Conservation (phyloP, 805 yeast genomes). For the Allodekkera sacchari region DNA sequence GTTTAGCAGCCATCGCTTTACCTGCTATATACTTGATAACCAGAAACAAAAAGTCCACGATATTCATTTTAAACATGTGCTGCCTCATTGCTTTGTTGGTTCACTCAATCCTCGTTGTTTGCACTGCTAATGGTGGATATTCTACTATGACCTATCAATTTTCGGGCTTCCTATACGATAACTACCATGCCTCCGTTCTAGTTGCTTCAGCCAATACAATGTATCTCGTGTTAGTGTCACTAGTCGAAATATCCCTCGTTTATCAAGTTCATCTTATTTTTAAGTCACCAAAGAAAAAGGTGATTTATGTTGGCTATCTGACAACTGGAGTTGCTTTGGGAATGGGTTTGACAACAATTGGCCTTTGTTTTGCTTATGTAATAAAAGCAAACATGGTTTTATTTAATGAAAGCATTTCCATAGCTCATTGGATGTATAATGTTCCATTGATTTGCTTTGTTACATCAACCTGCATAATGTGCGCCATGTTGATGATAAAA, state of each 20-base stretch:
- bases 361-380: constrained; percentile 49
- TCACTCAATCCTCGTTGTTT: constrained; percentile 53
- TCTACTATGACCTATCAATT: constrained; percentile 38
- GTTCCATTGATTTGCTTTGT: constrained; percentile 59
- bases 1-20: constrained; percentile 42
- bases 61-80: constrained; percentile 64
- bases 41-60: constrained; percentile 51
- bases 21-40: constrained; percentile 40
- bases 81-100: constrained; percentile 49
- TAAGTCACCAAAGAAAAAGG: constrained; percentile 37
- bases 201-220: constrained; percentile 57
- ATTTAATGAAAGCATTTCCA: constrained; percentile 13
- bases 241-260: constrained; percentile 57
- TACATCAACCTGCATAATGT: constrained; percentile 55
- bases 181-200: constrained; percentile 31
- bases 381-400: constrained; percentile 32
- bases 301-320: constrained; percentile 30
- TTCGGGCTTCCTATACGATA: constrained; percentile 36
- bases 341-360: constrained; percentile 48
- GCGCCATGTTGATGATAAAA: constrained; percentile 55
- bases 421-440: constrained; percentile 33
- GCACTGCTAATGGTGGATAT: constrained; percentile 45
- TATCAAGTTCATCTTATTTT: constrained; percentile 70
- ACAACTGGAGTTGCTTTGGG: constrained; percentile 31
- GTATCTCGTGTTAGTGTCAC: constrained; percentile 48